Evolutionary conservation across 2,329 filamentous ascomycete genomes (phyloP), one percentile per base, ranked within the genome.

Genomic region (Cercospora sp.): DNA sequence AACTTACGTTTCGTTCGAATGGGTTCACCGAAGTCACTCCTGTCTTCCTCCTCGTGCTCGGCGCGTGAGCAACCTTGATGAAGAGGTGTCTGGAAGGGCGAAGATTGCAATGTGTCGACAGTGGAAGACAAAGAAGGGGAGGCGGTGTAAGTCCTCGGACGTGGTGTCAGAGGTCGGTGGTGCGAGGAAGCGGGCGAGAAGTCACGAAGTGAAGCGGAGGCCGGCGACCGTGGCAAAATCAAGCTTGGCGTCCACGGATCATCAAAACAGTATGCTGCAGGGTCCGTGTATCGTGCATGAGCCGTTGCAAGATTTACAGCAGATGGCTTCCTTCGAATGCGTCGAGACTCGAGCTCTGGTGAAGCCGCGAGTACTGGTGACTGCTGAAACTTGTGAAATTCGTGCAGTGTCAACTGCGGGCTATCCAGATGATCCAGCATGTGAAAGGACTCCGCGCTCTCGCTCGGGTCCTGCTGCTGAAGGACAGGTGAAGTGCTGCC

Each of bases 1-100:
- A 76, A 77, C 72, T 75, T 76, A 74, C 76, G 75, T 71, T 77
- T 75, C 20, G 70, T 73, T 20, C 72, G 67, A 60, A 73, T 64
- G 53, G 66, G 68, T 61, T 70, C 68, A 16, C 23, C 39, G 16
- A 36, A 61, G 30, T 62, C 67, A 31, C 42, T 57, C 23, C 48
- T 64, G 31, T 66, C 66, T 2, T 23, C 36, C 45, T 67, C 64
- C 39, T 60, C 53, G 57, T 45, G 65, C 64, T 65, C 70, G n/a
- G 39, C 62, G 30, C 31, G 59, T 12, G 60, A 55, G 58, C 60
- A 39, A 42, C 33, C 67, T 48, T 65, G 66, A 55, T 63, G 36
- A 31, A 66, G 60, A 30, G 73, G 73, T 26, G 73, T 75, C 18
- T 70, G 66, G 23, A 69, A 71, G 12, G 72, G 72, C 42, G 72